A percentile compares a stretch with the other conserved stretches of the same genome.
phyloP scores from a whole-genome alignment of 2,329 filamentous ascomycete species.

The Hypoxylon sp. region DNA sequence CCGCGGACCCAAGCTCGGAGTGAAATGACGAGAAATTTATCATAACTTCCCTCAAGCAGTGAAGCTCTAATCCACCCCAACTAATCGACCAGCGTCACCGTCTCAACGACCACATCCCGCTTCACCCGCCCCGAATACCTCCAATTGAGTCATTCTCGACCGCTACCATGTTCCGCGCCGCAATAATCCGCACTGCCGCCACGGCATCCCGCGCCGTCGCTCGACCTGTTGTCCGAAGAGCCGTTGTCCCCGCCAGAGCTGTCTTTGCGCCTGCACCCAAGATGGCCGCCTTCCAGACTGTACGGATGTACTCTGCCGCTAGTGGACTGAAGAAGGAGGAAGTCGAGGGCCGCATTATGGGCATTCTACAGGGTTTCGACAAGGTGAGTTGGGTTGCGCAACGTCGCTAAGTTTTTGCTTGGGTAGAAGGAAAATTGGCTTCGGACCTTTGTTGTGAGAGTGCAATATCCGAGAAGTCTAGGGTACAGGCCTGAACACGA shows the following conservation, averaged over 20 bases:
- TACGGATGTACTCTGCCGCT: conserved; percentile 89
- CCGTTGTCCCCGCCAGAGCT: conserved; percentile 73
- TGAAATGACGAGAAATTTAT: conserved; percentile 56
- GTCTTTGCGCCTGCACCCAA: conserved; percentile 71
- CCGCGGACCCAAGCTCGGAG: conserved; percentile 48
- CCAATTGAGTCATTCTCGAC: conserved; percentile 39
- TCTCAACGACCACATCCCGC: conserved; percentile 27
- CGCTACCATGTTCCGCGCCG: conserved; percentile 88
- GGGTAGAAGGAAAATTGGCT: conserved; percentile 8
- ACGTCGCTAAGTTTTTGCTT: conserved; percentile 52
- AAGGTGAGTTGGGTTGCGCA: conserved; percentile 72
- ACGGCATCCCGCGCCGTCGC: conserved; percentile 68
- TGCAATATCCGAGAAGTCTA: neutral
- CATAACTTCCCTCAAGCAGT: conserved; percentile 39
- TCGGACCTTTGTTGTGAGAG: conserved; percentile 34
- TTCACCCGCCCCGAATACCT: conserved; percentile 6
- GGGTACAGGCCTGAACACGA: neutral
- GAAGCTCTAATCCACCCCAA: conserved; percentile 42
- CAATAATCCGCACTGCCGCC: conserved; percentile 83
- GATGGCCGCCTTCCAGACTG: conserved; percentile 75
- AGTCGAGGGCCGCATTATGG: conserved; percentile 92
- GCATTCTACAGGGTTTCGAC: conserved; percentile 95
- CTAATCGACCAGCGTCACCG: conserved; percentile 23
- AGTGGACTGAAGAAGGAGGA: conserved; percentile 84
- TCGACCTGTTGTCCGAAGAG: conserved; percentile 71